phyloP scores from a whole-genome alignment of 257 asterid genomes.

The Solanum arcanum region DNA sequence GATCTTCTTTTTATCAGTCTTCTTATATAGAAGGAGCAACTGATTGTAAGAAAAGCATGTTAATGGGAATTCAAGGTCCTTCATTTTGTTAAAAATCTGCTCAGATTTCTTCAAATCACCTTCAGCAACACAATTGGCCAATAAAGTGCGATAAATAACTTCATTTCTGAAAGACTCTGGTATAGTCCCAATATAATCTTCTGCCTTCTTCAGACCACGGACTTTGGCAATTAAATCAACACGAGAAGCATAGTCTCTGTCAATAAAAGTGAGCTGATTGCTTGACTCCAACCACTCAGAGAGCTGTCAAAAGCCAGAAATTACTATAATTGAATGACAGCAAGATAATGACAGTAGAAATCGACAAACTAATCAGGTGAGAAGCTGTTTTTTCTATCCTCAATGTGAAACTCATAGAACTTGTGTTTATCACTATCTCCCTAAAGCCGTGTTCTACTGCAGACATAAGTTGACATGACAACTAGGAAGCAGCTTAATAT shows the following conservation, averaged over 20 bases:
- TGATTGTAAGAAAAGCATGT: slow-evolving; percentile 52
- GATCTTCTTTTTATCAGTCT: slow-evolving; percentile 39
- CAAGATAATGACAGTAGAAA: background rate
- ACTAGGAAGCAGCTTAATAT: background rate
- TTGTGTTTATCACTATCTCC: background rate
- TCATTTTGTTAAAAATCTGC: slow-evolving; percentile 56
- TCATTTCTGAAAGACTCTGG: slow-evolving; percentile 58
- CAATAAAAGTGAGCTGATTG: slow-evolving; percentile 28
- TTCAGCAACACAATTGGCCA: slow-evolving; percentile 42
- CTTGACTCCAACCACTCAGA: slow-evolving; percentile 59
- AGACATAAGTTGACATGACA: background rate
- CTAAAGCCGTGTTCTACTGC: background rate
- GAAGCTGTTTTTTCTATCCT: background rate
- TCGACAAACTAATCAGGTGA: background rate
- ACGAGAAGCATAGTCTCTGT: slow-evolving; percentile 42
- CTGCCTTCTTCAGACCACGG: slow-evolving; percentile 44
- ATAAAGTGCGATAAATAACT: slow-evolving; percentile 44
- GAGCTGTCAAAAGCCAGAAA: slow-evolving; percentile 34
- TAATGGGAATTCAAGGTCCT: slow-evolving; percentile 28
- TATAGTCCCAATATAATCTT: slow-evolving; percentile 33
- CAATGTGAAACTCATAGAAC: background rate
- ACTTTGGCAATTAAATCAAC: slow-evolving; percentile 64
- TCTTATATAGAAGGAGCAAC: slow-evolving; percentile 57
- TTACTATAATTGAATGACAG: background rate
- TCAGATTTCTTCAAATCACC: slow-evolving; percentile 35